A percentile compares a stretch with the other conserved stretches of the same genome.
Conservation (phyloP, 495 filamentous ascomycete genomes). For the Trichocladium uniseriatum region DNA sequence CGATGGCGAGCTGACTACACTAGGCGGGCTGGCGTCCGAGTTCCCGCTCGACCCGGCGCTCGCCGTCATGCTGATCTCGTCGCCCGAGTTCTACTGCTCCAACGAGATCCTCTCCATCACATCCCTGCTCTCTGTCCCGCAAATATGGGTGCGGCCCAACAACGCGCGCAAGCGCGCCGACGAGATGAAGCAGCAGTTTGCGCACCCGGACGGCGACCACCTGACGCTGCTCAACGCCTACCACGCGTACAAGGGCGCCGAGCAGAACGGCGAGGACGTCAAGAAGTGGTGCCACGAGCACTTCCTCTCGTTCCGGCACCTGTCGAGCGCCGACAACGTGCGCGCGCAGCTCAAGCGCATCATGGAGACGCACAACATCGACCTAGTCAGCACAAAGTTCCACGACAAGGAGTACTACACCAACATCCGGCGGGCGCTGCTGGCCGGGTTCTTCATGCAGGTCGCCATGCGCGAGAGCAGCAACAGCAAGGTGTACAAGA, state of each 20-base stretch:
- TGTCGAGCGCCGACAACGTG: constrained; percentile 90
- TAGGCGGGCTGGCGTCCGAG: constrained; percentile 84
- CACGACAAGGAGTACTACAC: constrained; percentile 95
- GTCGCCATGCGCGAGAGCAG: constrained; percentile 78
- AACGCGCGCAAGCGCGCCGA: constrained; percentile 83
- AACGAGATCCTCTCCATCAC: constrained; percentile 97
- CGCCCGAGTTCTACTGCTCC: constrained; percentile 96
- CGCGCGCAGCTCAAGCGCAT: constrained; percentile 83
- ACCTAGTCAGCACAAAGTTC: constrained; percentile 80
- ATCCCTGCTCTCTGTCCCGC: constrained; percentile 85
- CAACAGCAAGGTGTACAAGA: constrained; percentile 78
- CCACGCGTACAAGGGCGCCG: constrained; percentile 81
- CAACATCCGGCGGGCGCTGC: constrained; percentile 91
- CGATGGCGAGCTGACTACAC: constrained; percentile 77
- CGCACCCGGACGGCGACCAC: constrained; percentile 89
- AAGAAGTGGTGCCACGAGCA: constrained; percentile 97
- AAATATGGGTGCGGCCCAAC: constrained; percentile 85
- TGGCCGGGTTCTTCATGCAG: constrained; percentile 99
- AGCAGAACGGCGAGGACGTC: constrained; percentile 57
- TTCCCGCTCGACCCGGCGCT: constrained; percentile 93
- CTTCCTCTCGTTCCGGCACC: constrained; percentile 81
- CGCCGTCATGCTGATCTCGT: constrained; percentile 95
- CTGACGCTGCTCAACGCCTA: constrained; percentile 95
- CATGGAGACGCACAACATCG: constrained; percentile 85
- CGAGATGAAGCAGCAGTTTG: constrained; percentile 92